Evolutionary conservation across 1,284 basidiomycete genomes (phyloP).

Genomic region (Fomitopsis betulina): DNA sequence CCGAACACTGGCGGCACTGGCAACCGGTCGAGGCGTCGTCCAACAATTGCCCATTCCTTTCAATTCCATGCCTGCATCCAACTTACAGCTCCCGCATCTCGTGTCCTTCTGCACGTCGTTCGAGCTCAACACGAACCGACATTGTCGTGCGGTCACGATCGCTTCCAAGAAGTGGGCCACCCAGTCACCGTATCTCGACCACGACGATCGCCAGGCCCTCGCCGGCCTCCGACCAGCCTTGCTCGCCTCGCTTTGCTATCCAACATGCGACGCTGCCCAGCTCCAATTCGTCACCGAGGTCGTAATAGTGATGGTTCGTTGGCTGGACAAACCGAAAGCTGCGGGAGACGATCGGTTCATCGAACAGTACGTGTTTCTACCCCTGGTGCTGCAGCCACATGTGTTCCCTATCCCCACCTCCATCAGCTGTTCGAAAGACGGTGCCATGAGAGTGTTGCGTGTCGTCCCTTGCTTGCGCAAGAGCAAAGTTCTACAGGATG

Average conservation of each 20-base stretch:
- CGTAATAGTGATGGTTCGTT: slow-evolving; percentile 36
- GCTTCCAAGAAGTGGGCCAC: slow-evolving; percentile 45
- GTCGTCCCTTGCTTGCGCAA: no score
- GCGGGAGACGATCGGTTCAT: slow-evolving; percentile 18
- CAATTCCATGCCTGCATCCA: slow-evolving; percentile 20
- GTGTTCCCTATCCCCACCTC: background rate
- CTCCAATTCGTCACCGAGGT: slow-evolving; percentile 48
- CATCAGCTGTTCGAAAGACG: background rate
- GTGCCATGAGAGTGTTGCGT: no score
- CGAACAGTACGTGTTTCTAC: slow-evolving; percentile 19
- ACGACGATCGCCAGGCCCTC: slow-evolving; percentile 29
- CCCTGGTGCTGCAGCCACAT: background rate
- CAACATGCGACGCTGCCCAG: slow-evolving; percentile 51
- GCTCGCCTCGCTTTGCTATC: slow-evolving; percentile 52
- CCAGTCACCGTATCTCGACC: slow-evolving; percentile 18
- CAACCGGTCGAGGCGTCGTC: background rate
- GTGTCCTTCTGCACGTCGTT: slow-evolving; percentile 38
- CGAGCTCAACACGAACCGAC: slow-evolving; percentile 46
- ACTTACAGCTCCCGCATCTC: slow-evolving; percentile 59
- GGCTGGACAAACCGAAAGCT: slow-evolving; percentile 13
- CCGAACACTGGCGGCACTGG: background rate
- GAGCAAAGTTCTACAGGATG: no score
- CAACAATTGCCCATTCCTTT: slow-evolving; percentile 1
- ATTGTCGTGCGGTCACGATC: slow-evolving; percentile 40
- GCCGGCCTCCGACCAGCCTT: slow-evolving; percentile 43